Percentiles rank a stretch among this genome's conserved stretches.
Conservation (phyloP, 2,329 filamentous ascomycete species). For the Talaromyces sp. region DNA sequence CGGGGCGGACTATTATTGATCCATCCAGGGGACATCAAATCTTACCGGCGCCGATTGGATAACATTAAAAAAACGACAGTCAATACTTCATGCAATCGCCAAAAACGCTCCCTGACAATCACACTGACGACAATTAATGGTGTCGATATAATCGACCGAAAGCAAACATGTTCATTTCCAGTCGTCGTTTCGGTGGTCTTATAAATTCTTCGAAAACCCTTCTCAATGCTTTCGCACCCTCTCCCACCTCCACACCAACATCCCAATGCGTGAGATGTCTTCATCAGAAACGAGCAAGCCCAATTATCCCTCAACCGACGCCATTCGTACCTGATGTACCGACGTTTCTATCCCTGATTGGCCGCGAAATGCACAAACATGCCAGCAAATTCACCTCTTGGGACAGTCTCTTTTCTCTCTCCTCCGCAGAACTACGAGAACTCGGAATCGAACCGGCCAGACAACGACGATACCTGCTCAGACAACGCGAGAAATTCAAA, state of each 20-base stretch:
- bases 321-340: conserved; percentile 80
- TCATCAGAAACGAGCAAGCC: conserved; percentile 39
- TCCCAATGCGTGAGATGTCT: conserved; percentile 39
- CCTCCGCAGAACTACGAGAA: conserved; percentile 72
- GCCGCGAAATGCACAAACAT: conserved; percentile 78
- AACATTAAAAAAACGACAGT: not conserved
- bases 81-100: not conserved
- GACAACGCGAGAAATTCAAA: conserved; percentile 82
- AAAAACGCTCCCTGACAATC: not conserved
- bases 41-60: conserved; percentile 5
- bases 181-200: conserved; percentile 24
- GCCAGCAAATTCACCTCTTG: conserved; percentile 83
- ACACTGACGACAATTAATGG: not conserved
- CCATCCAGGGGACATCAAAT: conserved; percentile 12
- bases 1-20: conserved; percentile 17
- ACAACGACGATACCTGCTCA: conserved; percentile 75
- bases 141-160: not conserved
- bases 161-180: conserved; percentile 30
- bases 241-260: conserved; percentile 14
- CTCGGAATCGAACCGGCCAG: conserved; percentile 84
- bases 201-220: conserved; percentile 27
- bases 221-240: conserved; percentile 8
- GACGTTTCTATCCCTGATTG: conserved; percentile 88
- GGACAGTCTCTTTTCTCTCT: conserved; percentile 83
- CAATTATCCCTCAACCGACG: conserved; percentile 64